Conservation (phyloP, 192 early-diverging fungal genomes). For the Coemansia sp. region DNA sequence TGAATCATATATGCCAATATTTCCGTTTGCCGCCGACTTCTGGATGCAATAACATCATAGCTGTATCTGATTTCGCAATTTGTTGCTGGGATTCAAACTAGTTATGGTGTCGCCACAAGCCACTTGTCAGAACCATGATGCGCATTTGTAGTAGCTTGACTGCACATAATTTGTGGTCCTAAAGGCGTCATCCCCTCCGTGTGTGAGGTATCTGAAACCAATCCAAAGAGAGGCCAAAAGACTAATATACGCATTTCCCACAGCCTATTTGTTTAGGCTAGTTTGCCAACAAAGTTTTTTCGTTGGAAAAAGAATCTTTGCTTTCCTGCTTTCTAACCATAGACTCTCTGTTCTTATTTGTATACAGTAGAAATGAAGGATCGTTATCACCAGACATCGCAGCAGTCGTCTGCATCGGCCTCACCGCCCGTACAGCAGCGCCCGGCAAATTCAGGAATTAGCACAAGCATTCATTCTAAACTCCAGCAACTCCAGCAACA, state of each 20-base stretch:
- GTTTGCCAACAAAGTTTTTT: no score
- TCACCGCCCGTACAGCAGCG: slow-evolving; percentile 7
- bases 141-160: neutral
- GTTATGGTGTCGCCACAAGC: neutral
- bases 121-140: neutral
- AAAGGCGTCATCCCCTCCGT: neutral
- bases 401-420: slow-evolving; percentile 2
- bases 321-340: no score
- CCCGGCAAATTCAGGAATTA: neutral
- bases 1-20: slow-evolving; percentile 2
- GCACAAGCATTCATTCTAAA: neutral
- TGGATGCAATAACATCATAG: slow-evolving; percentile 2
- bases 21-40: neutral
- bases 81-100: neutral
- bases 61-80: neutral
- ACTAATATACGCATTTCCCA: neutral
- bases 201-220: slow-evolving; percentile 5
- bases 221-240: neutral
- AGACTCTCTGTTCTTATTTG: neutral
- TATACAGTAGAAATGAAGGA: slow-evolving; percentile 3
- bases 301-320: no score
- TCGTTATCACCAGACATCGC: slow-evolving; percentile 4
- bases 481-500: slow-evolving; percentile 13
- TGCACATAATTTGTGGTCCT: neutral
- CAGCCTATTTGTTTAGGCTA: no score